Evolutionary conservation across 1,284 basidiomycete species (phyloP).

Genomic region (Irpex sp.): DNA sequence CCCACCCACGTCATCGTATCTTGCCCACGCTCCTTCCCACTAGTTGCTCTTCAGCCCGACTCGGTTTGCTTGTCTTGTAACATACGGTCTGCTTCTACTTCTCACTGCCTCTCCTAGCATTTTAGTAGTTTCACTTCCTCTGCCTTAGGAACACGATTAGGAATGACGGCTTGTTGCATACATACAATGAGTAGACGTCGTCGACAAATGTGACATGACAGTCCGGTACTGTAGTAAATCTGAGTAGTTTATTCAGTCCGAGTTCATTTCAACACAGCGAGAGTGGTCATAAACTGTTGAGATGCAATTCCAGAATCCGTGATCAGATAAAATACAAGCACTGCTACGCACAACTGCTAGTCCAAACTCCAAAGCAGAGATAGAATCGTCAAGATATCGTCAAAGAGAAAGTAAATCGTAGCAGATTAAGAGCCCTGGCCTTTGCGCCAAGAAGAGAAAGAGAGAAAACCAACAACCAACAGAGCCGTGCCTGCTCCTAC

Average conservation of each 20-base stretch:
- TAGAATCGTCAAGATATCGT: background rate
- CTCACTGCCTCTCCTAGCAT: background rate
- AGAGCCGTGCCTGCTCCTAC: slow-evolving; percentile 77
- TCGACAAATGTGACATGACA: background rate
- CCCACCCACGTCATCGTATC: background rate
- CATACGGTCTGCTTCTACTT: background rate
- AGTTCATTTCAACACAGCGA: background rate
- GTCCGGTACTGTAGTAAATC: too few species aligned
- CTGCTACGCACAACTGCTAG: too few species aligned
- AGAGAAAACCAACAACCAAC: slow-evolving; percentile 72
- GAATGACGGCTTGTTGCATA: slow-evolving; percentile 3
- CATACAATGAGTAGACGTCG: background rate
- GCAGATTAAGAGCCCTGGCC: slow-evolving; percentile 24
- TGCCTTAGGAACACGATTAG: background rate
- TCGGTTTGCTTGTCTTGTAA: background rate
- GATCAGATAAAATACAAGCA: background rate
- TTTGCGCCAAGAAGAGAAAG: slow-evolving; percentile 73
- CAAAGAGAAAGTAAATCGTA: too few species aligned
- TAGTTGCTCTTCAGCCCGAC: slow-evolving; percentile 1
- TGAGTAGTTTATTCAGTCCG: background rate
- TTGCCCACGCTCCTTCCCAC: background rate
- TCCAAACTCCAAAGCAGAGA: background rate
- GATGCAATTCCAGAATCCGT: background rate
- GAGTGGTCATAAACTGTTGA: background rate
- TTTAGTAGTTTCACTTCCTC: background rate